Evolutionary conservation across 768 basidiomycete genomes (phyloP).

Genomic region (Trametes cingulata): DNA sequence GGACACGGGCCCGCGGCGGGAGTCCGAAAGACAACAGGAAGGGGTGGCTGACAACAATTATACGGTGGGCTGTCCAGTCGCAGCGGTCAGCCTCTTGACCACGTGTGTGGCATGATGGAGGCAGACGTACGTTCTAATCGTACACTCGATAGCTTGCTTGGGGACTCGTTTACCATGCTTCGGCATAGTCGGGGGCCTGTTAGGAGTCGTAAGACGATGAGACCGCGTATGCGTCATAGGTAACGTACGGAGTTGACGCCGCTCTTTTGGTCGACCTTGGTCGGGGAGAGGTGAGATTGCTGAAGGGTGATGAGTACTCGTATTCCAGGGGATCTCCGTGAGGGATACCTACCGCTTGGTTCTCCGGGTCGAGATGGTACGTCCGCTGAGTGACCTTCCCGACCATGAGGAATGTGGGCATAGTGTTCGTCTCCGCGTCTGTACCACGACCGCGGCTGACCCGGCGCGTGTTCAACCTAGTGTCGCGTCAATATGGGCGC

Average conservation of each 20-base stretch:
- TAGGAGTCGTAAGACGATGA: neutral
- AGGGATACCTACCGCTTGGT: conserved; percentile 7
- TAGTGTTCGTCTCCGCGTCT: conserved; percentile 38
- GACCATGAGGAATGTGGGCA: conserved; percentile 33
- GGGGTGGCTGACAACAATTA: conserved; percentile 9
- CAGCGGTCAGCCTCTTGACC: neutral
- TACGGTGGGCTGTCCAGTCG: neutral
- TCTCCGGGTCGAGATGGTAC: conserved; percentile 14
- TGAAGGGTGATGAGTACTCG: neutral
- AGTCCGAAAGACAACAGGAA: neutral
- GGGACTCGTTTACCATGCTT: conserved; percentile 9
- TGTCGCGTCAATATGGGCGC: neutral
- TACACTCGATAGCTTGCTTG: conserved; percentile 5
- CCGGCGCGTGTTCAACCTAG: conserved; percentile 62
- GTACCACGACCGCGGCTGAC: conserved; percentile 55
- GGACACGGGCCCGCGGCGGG: neutral
- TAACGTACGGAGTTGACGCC: conserved; percentile 4
- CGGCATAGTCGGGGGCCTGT: conserved; percentile 9
- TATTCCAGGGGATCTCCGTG: neutral
- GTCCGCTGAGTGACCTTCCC: conserved; percentile 28
- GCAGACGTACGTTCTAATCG: conserved; percentile 8
- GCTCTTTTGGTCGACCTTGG: conserved; percentile 6
- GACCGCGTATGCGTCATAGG: neutral
- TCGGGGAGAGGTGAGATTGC: conserved; percentile 1
- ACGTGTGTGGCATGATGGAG: no score